Base-by-base conservation (phyloP, 2,329 filamentous ascomycete genomes). In the Cladobotryum protrusum region DNA sequence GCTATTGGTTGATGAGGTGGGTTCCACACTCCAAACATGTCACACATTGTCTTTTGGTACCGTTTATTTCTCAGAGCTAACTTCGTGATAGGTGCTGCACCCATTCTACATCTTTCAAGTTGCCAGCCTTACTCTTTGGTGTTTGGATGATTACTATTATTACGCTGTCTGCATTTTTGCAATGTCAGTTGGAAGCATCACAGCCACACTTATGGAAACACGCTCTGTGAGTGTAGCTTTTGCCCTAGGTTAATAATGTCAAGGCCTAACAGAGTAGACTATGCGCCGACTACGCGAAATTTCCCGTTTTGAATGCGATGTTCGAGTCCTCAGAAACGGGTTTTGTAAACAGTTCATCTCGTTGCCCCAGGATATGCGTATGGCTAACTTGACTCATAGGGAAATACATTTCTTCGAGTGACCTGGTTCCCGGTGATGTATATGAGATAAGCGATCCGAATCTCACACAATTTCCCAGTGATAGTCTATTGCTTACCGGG, bases 101-200 rank as follows among this genome's bases (percentile, higher is more conserved):
- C 95, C 93, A 0, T 99, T 99, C 66, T 99, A 99, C 66, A 86
- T 99, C 49, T 99, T 99, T 64, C 93, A 99, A 69, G 85, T 97
- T 60, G 92, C 91, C 43, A 97, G 93, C 73, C 74, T 99, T 57
- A 70, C 95, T 37, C 80, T 99, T 3, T 99, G 93, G 93, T 96
- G 92, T 9, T 65, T 96, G 58, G 93, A 99, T 63, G 79, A 95
- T 60, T 99, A 99, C 67, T 99, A 96, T 66, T 99, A 97, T 71
- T 99, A 99, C 68, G 93, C 93, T 4, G 78, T 84, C 14, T 95
- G 91, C 65, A 99, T 99, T 59, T 95, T 99, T 60, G 64, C 92
- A 53, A 97, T 99, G 68, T 99, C 95, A 0, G 79, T 93, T 41
- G 87, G 90, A 59, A 97, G 92, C 67, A 96, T 99, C 60, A 80